A percentile compares a stretch with the other conserved stretches of the same genome.
phyloP scores from a whole-genome alignment of 805 yeast genomes.

The Starmerella roubikii region DNA sequence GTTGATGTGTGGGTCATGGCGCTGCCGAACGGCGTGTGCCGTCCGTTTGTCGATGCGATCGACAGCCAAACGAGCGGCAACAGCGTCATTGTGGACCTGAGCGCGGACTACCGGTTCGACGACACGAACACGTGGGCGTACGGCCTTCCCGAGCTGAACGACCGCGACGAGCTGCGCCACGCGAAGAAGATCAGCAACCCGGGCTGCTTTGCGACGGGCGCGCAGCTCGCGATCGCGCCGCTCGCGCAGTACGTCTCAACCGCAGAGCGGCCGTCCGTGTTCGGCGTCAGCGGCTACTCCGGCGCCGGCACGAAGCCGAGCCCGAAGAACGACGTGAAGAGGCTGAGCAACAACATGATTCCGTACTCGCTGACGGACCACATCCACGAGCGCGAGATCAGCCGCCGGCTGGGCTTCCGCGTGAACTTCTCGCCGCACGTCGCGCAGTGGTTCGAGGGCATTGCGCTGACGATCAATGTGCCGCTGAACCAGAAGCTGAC shows the following conservation, averaged over 20 bases:
- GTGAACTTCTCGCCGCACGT: slow-evolving; percentile 95
- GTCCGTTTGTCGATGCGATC: slow-evolving; percentile 35
- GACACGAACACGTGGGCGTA: slow-evolving; percentile 77
- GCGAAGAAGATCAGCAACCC: slow-evolving; percentile 89
- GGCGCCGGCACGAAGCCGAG: slow-evolving; percentile 99
- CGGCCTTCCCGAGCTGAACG: slow-evolving; percentile 85
- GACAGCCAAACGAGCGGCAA: slow-evolving; percentile 34
- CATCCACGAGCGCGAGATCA: slow-evolving; percentile 89
- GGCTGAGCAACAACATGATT: slow-evolving; percentile 67
- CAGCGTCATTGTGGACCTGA: slow-evolving; percentile 76
- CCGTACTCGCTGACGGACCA: slow-evolving; percentile 96
- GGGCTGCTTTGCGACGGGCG: slow-evolving; percentile 98
- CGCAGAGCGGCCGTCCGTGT: slow-evolving; percentile 64
- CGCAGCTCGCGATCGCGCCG: slow-evolving; percentile 87
- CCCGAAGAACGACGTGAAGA: slow-evolving; percentile 75
- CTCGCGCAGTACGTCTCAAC: slow-evolving; percentile 37
- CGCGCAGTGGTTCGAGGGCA: slow-evolving; percentile 99
- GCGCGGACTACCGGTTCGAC: slow-evolving; percentile 95
- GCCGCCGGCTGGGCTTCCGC: slow-evolving; percentile 57
- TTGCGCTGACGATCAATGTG: slow-evolving; percentile 77
- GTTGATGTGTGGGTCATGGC: slow-evolving; percentile 99
- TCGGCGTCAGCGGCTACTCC: slow-evolving; percentile 96
- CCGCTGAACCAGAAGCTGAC: slow-evolving; percentile 58
- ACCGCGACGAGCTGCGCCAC: slow-evolving; percentile 48
- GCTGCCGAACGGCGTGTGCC: slow-evolving; percentile 90